Conservation (phyloP, 352 stramenopile species). For the Phytophthora hibernalis region DNA sequence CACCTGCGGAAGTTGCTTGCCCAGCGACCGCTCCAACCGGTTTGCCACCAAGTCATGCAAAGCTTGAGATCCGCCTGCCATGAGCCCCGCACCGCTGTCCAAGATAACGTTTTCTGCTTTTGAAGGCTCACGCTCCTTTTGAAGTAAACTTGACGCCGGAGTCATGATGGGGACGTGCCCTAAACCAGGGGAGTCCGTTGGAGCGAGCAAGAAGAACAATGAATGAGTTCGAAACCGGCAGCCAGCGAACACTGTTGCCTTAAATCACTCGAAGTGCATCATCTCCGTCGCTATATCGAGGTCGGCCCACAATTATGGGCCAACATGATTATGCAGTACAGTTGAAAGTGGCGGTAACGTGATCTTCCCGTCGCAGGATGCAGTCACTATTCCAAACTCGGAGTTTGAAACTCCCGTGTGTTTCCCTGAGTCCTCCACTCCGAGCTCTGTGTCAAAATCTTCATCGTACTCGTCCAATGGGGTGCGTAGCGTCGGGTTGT, state of each 20-base stretch:
- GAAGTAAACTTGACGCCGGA: not conserved
- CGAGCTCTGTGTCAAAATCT: conserved; percentile 2
- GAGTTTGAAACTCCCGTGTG: no score
- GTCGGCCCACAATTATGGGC: conserved; percentile 5
- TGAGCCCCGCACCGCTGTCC: conserved; percentile 17
- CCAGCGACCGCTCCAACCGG: conserved; percentile 38
- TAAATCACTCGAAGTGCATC: no score
- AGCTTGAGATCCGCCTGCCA: conserved; percentile 34
- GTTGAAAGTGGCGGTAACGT: not conserved
- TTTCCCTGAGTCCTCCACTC: conserved; percentile 13
- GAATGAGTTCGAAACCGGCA: no score
- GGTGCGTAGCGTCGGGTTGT: conserved; percentile 30
- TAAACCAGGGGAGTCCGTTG: no score
- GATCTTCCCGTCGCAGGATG: no score
- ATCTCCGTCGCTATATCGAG: no score
- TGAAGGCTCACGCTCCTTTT: conserved; percentile 2
- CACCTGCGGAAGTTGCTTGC: conserved; percentile 40
- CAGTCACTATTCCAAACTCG: no score
- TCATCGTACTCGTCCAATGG: conserved; percentile 29
- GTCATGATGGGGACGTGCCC: not conserved
- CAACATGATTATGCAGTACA: not conserved
- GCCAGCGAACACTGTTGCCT: no score
- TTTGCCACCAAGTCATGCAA: conserved; percentile 38
- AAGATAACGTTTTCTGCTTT: conserved; percentile 6
- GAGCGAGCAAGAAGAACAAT: no score